Conservation (phyloP, 2,329 filamentous ascomycete genomes). For the Colletotrichum sp. region DNA sequence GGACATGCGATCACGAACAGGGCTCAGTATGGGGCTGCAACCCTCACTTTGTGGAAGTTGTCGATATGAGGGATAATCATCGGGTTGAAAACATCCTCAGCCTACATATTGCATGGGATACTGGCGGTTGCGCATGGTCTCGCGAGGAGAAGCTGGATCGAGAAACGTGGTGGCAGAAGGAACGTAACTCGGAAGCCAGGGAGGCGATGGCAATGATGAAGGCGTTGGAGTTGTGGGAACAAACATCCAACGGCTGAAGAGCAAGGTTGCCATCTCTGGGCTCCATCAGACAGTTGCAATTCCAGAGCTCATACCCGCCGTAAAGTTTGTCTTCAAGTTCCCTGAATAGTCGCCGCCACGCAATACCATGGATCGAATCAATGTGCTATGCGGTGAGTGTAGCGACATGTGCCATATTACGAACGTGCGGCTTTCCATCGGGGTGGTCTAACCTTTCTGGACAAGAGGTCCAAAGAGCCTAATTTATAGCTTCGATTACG, state of each 20-base stretch:
- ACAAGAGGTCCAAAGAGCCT: neutral
- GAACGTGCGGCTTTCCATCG: neutral
- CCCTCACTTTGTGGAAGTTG: neutral
- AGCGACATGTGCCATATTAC: neutral
- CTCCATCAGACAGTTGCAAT: neutral
- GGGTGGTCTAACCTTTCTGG: too few relatives aligned
- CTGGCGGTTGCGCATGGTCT: neutral
- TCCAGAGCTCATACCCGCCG: neutral
- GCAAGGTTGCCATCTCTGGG: neutral
- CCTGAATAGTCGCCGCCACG: neutral
- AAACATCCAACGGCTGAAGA: neutral
- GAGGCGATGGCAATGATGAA: neutral
- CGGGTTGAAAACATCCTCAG: neutral
- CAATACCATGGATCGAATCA: neutral
- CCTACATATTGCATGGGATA: neutral
- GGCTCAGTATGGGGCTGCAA: neutral
- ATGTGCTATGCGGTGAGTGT: neutral
- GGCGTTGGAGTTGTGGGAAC: neutral
- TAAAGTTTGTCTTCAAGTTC: neutral
- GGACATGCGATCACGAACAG: neutral
- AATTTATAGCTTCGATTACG: neutral
- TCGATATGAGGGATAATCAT: neutral
- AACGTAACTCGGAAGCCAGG: neutral
- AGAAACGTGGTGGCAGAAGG: neutral
- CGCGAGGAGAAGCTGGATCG: neutral